phyloP scores from a whole-genome alignment of 2,329 filamentous ascomycete genomes.

The Hortaea werneckii region DNA sequence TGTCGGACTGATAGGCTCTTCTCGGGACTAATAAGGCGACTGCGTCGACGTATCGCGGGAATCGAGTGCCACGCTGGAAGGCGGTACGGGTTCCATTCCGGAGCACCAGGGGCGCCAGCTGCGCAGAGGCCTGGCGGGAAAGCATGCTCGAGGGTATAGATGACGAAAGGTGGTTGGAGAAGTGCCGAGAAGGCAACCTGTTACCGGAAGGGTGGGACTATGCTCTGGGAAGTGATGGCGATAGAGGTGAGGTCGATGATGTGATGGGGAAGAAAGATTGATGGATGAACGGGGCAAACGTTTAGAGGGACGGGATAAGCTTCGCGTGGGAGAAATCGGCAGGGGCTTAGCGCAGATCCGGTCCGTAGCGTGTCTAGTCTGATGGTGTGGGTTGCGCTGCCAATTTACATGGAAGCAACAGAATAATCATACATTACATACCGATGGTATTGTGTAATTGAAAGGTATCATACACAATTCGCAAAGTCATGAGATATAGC shows the following conservation, averaged over 20 bases:
- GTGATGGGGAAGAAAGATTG: neutral
- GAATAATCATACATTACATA: too few species aligned
- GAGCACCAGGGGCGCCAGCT: slow-evolving; percentile 38
- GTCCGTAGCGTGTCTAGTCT: too few species aligned
- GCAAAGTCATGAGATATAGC: too few species aligned
- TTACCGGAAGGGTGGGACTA: neutral
- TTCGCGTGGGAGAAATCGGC: neutral
- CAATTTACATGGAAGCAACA: too few species aligned
- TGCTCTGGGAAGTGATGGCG: neutral
- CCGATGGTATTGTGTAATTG: too few species aligned
- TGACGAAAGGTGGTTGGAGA: too few species aligned
- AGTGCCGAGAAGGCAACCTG: too few species aligned
- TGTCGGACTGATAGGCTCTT: slow-evolving; percentile 45
- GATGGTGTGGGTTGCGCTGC: too few species aligned
- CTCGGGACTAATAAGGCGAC: slow-evolving; percentile 49
- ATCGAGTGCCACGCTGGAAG: slow-evolving; percentile 29
- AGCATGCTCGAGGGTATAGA: slow-evolving; percentile 29
- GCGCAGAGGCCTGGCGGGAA: slow-evolving; percentile 31
- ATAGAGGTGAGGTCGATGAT: neutral
- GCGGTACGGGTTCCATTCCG: slow-evolving; percentile 34
- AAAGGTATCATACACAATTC: too few species aligned
- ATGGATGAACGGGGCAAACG: neutral
- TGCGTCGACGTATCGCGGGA: slow-evolving; percentile 45
- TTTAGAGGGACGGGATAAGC: neutral
- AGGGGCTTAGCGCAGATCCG: neutral